A percentile compares a stretch with the other conserved stretches of the same genome.
Evolutionary conservation across 2,329 filamentous ascomycete species (phyloP).

Genomic region (Penicillium italicum): DNA sequence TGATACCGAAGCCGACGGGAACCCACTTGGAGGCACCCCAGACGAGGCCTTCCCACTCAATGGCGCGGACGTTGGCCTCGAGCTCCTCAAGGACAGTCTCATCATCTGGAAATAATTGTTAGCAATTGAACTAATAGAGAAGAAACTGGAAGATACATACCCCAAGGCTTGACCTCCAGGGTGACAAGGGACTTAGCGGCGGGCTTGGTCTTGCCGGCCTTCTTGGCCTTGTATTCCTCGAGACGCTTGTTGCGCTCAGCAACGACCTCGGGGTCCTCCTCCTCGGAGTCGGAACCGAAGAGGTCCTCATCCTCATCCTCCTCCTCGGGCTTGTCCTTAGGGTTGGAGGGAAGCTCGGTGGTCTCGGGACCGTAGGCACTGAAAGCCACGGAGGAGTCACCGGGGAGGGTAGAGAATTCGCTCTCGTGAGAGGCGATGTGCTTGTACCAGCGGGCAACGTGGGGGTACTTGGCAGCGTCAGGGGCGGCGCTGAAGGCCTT

Average conservation of each 20-base stretch:
- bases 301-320: slow-evolving; percentile 86
- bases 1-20: slow-evolving; percentile 93
- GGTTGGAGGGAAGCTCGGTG: slow-evolving; percentile 73
- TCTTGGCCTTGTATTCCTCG: slow-evolving; percentile 94
- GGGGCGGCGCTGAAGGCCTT: slow-evolving; percentile 78
- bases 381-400: slow-evolving; percentile 84
- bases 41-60: slow-evolving; percentile 89
- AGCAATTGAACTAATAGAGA: slow-evolving; percentile 11
- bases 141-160: slow-evolving; percentile 54
- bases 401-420: slow-evolving; percentile 85
- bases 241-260: slow-evolving; percentile 83
- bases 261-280: slow-evolving; percentile 85
- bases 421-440: slow-evolving; percentile 90
- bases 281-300: slow-evolving; percentile 90
- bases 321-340: slow-evolving; percentile 74
- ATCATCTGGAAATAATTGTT: slow-evolving; percentile 58
- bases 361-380: slow-evolving; percentile 88
- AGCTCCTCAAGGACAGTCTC: slow-evolving; percentile 87
- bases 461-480: slow-evolving; percentile 80
- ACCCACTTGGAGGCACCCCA: slow-evolving; percentile 93
- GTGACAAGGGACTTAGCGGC: slow-evolving; percentile 95
- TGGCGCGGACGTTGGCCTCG: slow-evolving; percentile 73
- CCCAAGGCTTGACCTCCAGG: slow-evolving; percentile 97
- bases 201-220: slow-evolving; percentile 86
- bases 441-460: slow-evolving; percentile 98